Conservation (phyloP, 1,139 yeast genomes). For the Trichomonascaceae sp. region DNA sequence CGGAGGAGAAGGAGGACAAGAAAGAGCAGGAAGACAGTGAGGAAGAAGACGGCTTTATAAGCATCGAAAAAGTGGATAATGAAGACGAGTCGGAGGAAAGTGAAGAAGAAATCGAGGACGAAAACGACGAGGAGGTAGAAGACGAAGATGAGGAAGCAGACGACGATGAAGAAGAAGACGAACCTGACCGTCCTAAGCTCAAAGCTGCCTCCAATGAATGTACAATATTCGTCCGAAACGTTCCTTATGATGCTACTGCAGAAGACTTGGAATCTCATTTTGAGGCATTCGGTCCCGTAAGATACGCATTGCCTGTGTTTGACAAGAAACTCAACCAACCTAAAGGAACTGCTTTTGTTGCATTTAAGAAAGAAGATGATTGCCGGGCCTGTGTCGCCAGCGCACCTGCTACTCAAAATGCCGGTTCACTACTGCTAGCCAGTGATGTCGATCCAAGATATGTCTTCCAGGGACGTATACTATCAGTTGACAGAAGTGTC, state of each 20-base stretch:
- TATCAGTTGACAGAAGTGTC: slow-evolving; percentile 78
- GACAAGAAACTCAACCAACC: slow-evolving; percentile 84
- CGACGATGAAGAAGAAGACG: slow-evolving; percentile 29
- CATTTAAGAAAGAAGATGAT: slow-evolving; percentile 59
- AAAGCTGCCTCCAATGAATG: slow-evolving; percentile 24
- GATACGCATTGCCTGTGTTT: slow-evolving; percentile 87
- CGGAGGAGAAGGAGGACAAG: slow-evolving; percentile 31
- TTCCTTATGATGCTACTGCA: slow-evolving; percentile 89
- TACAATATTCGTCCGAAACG: slow-evolving; percentile 73
- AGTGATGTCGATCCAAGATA: slow-evolving; percentile 88
- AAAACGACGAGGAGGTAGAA: slow-evolving; percentile 27
- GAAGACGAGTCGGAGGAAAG: slow-evolving; percentile 31
- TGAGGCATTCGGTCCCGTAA: slow-evolving; percentile 74
- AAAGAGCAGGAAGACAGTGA: slow-evolving; percentile 35
- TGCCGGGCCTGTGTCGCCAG: slow-evolving; percentile 62
- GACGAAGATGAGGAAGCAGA: slow-evolving; percentile 26
- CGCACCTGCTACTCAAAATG: slow-evolving; percentile 66
- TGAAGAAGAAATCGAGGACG: slow-evolving; percentile 30
- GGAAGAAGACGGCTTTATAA: slow-evolving; percentile 33
- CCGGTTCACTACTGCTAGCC: slow-evolving; percentile 76
- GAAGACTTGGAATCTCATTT: slow-evolving; percentile 77
- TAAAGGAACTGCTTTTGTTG: slow-evolving; percentile 93
- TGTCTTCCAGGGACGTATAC: slow-evolving; percentile 87
- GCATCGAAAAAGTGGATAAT: slow-evolving; percentile 30
- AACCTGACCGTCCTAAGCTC: slow-evolving; percentile 33